Percentiles rank a stretch among this genome's conserved stretches.
Conservation (phyloP, 192 early-diverging fungal genomes). For the Glomus cerebriforme region DNA sequence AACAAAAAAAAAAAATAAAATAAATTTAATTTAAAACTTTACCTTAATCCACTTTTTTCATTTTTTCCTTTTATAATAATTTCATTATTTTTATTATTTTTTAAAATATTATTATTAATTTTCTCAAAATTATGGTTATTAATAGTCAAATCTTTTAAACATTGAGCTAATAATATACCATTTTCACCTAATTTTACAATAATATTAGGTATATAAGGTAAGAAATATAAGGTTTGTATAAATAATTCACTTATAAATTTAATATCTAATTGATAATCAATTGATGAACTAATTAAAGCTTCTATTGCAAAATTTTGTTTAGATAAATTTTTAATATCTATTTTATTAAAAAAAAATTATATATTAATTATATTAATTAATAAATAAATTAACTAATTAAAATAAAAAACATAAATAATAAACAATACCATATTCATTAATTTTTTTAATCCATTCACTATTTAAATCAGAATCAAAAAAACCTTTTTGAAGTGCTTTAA, state of each 20-base stretch:
- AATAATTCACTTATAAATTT: neutral
- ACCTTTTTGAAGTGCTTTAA: constrained; percentile 36
- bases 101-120: neutral
- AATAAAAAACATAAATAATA: neutral
- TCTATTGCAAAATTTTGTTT: neutral
- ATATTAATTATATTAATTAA: neutral
- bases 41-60: neutral
- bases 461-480: constrained; percentile 28
- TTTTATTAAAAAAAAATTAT: neutral
- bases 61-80: neutral
- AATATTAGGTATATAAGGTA: constrained; percentile 42
- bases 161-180: constrained; percentile 51
- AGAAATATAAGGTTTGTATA: constrained; percentile 20
- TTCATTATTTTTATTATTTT: neutral
- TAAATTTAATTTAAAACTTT: neutral
- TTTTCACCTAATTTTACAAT: constrained; percentile 70
- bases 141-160: constrained; percentile 29
- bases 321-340: neutral
- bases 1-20: neutral
- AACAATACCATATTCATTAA: constrained; percentile 28
- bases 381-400: neutral
- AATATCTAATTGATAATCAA: too few species aligned
- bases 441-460: constrained; percentile 22
- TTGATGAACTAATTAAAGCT: neutral
- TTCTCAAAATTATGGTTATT: neutral